Evolutionary conservation across 2,329 filamentous ascomycete genomes (phyloP), one percentile per base, ranked within the genome.

Genomic region (Lasiodiplodia citricola): DNA sequence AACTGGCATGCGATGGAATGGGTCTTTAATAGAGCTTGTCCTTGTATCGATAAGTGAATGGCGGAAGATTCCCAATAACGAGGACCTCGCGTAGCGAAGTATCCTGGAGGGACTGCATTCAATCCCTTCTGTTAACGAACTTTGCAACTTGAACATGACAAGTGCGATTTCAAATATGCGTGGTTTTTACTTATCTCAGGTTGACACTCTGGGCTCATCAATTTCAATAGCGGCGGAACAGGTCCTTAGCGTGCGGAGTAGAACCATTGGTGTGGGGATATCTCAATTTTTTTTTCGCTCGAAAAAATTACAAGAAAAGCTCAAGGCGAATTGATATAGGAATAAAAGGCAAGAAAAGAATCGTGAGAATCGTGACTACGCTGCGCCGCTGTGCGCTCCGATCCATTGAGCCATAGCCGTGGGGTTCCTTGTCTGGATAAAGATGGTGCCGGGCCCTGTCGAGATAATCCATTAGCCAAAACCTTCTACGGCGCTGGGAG

Each of bases 371-470:
- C 38, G 31, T 47, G 23, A 31, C 51, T 66, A 55, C 11, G 25
- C 25, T 10, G 47, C 47, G 37, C 56, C 66, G 5, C 21, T n/a
- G 57, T 68, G 66, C 16, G 66, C 75, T 21, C 81, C 76, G 72
- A 90, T 77, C 79, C 87, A 89, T 16, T 79, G 75, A 1, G 83
- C 83, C 75, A 91, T 90, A 0, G 85, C 84, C 13, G 88, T 87
- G 64, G 93, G 86, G 77, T 97, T 98, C 71, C 96, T 88, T 1
- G 96, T 98, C 81, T 99, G 96, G 74, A 98, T 86, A 76, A 94
- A 97, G 0, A 99, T 87, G 0, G 93, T 96, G 0, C 96, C 96
- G 0, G 96, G 96, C 0, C 92, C 83, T 73, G 67, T 35, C 62
- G 8, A 37, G 13, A 56, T 31, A 23, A 25, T 56, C 14, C 6